Base-by-base conservation (phyloP, 768 basidiomycete genomes). In the Plicaturopsis crispa region DNA sequence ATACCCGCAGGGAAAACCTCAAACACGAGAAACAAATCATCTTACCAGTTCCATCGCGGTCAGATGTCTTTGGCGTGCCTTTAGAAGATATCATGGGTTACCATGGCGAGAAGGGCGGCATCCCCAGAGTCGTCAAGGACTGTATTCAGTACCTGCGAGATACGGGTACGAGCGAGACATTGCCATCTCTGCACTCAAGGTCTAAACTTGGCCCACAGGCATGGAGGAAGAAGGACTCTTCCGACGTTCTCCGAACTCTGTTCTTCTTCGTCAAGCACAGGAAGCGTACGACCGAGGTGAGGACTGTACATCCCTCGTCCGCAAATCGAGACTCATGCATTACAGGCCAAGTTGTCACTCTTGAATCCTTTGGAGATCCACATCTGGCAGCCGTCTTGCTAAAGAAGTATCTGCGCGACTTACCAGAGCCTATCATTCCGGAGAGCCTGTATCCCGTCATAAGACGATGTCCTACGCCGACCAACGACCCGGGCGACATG, bases 211-310 rank as follows among this genome's bases (percentile, higher is more conserved):
- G n/a, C n/a, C 11, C 10, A 23, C 38, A 67, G 85, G 56, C 38
- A 39, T 91, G 61, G 61, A 75, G 17, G 77, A 84, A 22, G 84
- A 86, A 44, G 89, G 89, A 0, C 61, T 92, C 2, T 92, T 92
- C 57, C 70, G 89, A 39, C 72, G 86, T n/a, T 88, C 84, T 4
- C 84, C 88, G 1, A 76, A 70, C 38, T 82, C 84, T 7, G 68
- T 66, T 1, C 54, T 86, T 47, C 65, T 91, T 19, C 75, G 69
- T 41, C 78, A 86, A 43, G 86, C 80, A 8, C 78, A 84, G 49
- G 81, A 86, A 22, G 89, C 88, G 2, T 91, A 91, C 49, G 85
- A 92, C 52, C 65, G 89, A 59, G 88, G 86, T 78, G 40, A 20
- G 50, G 35, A n/a, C n/a, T n/a, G n/a, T n/a, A n/a, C n/a, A n/a